Conservation (phyloP, 2,329 filamentous ascomycete species). For the Ceratocystis albifundus region DNA sequence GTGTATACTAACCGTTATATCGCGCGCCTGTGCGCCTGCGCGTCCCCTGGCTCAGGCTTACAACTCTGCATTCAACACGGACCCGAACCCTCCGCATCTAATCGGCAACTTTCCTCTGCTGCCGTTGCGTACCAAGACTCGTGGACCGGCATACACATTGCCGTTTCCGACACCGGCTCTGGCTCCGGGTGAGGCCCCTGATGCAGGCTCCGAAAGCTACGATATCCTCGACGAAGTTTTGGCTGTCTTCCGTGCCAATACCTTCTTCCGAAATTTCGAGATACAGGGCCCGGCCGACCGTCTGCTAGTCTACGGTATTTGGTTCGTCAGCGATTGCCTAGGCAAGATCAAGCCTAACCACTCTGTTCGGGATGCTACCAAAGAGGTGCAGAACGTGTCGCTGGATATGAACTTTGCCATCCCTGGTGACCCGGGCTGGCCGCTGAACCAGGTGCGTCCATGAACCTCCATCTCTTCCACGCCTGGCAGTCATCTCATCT, state of each 20-base stretch:
- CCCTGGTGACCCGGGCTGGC: constrained; percentile 84
- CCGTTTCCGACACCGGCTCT: constrained; percentile 47
- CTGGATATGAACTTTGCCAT: constrained; percentile 88
- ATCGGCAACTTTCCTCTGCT: constrained; percentile 90
- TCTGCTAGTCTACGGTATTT: constrained; percentile 89
- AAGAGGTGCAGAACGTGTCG: constrained; percentile 82
- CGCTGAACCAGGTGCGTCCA: constrained; percentile 67
- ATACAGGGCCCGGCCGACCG: constrained; percentile 93
- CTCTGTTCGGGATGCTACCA: constrained; percentile 45
- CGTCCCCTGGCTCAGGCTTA: constrained; percentile 54
- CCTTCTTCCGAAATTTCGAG: constrained; percentile 98
- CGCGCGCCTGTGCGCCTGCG: neutral
- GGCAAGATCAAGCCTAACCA: constrained; percentile 71
- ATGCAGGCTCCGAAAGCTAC: constrained; percentile 85
- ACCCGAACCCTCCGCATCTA: constrained; percentile 50
- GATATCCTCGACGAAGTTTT: constrained; percentile 93
- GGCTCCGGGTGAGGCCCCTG: constrained; percentile 50
- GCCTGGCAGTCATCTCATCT: neutral
- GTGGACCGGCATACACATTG: constrained; percentile 87
- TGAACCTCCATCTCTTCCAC: neutral
- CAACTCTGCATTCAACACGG: constrained; percentile 91
- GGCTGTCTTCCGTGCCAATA: constrained; percentile 89
- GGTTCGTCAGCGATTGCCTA: constrained; percentile 85
- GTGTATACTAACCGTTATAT: no score
- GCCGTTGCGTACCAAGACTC: constrained; percentile 84